Conservation (phyloP, 2,329 filamentous ascomycete genomes). For the Penicillium sp. region DNA sequence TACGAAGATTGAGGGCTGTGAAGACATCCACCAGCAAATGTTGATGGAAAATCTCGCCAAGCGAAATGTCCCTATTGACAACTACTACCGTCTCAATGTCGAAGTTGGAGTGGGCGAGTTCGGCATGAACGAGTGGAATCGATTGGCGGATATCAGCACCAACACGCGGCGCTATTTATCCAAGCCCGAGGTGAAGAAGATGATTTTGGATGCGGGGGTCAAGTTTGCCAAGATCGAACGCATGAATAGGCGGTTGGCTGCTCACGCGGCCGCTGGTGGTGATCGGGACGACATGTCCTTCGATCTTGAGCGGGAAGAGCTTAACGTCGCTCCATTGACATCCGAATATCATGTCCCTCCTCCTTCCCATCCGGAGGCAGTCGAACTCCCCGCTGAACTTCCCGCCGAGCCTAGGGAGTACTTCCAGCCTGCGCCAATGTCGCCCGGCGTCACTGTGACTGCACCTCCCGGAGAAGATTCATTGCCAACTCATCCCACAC, state of each 20-base stretch:
- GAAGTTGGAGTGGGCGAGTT: constrained; percentile 95
- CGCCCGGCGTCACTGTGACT: constrained; percentile 20
- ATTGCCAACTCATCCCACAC: constrained; percentile 28
- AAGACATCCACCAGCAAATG: constrained; percentile 86
- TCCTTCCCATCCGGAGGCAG: constrained; percentile 49
- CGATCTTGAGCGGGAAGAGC: constrained; percentile 30
- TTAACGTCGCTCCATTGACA: constrained; percentile 7
- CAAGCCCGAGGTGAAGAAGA: constrained; percentile 69
- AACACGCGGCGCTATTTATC: constrained; percentile 80
- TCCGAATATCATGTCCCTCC: constrained; percentile 28
- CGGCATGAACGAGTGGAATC: constrained; percentile 97
- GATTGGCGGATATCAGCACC: constrained; percentile 91
- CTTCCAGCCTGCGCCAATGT: constrained; percentile 29
- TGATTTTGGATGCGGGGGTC: constrained; percentile 71
- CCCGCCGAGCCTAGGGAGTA: constrained; percentile 51
- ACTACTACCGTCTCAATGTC: constrained; percentile 96
- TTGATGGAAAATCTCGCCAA: constrained; percentile 71
- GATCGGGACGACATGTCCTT: constrained; percentile 27
- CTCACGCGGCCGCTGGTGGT: constrained; percentile 39
- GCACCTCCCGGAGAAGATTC: constrained; percentile 30
- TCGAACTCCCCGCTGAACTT: constrained; percentile 63
- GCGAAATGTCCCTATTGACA: constrained; percentile 77
- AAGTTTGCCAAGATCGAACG: constrained; percentile 82
- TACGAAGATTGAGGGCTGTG: constrained; percentile 91
- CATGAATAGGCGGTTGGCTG: constrained; percentile 67